Conservation (phyloP, 495 filamentous ascomycete genomes). For the Penicillium robsamsonii region DNA sequence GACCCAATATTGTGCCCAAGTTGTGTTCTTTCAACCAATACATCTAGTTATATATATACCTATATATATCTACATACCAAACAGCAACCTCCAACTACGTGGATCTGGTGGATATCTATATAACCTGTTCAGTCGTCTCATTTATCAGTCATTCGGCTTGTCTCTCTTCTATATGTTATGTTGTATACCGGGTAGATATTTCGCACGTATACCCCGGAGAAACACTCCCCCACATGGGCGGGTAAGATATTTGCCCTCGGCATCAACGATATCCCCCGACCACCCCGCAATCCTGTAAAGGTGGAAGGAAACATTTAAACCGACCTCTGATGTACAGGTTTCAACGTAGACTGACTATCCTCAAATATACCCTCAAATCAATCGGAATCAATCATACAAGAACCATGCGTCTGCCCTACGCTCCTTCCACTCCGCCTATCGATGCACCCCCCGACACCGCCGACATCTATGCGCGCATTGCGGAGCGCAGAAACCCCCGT, state of each 20-base stretch:
- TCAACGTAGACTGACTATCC: not conserved
- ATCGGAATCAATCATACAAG: conserved; percentile 1
- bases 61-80: too few relatives aligned
- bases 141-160: too few relatives aligned
- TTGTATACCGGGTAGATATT: not conserved
- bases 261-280: too few relatives aligned
- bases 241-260: not conserved
- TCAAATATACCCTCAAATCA: not conserved
- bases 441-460: conserved; percentile 33
- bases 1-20: too few relatives aligned
- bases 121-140: too few relatives aligned
- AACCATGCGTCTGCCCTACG: conserved; percentile 68
- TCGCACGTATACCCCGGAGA: not conserved
- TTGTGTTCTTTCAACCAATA: too few relatives aligned
- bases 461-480: conserved; percentile 59
- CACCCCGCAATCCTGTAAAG: too few relatives aligned
- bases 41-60: too few relatives aligned
- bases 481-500: conserved; percentile 58
- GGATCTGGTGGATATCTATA: too few relatives aligned
- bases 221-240: conserved; percentile 12
- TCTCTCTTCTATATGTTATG: too few relatives aligned
- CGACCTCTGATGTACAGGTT: conserved; percentile 8
- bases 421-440: conserved; percentile 48
- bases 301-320: conserved; percentile 8
- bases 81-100: too few relatives aligned